Conservation (phyloP, 163 green algal genomes). For the Volvox carteri region DNA sequence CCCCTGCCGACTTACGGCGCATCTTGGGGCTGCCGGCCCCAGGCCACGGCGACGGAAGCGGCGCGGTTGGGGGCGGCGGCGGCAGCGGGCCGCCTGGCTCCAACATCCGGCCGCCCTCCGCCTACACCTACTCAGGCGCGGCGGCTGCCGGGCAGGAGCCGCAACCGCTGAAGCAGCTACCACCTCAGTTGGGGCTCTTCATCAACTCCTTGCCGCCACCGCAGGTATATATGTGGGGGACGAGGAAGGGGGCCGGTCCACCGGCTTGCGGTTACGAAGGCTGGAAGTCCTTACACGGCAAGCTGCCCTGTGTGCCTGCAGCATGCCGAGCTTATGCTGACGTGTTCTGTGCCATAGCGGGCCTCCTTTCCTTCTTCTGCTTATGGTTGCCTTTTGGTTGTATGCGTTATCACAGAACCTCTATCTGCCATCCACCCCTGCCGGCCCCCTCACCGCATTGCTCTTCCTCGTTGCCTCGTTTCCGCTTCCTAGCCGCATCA, state of each 20-base stretch:
- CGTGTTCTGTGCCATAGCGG: too few species aligned
- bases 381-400: too few species aligned
- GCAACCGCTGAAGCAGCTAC: constrained; percentile 56
- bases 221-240: too few species aligned
- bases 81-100: constrained; percentile 29
- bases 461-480: too few species aligned
- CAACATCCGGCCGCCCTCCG: constrained; percentile 27
- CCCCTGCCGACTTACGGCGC: constrained; percentile 2
- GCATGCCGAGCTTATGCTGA: too few species aligned
- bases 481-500: too few species aligned
- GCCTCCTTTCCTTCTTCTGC: too few species aligned
- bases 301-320: too few species aligned
- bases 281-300: too few species aligned
- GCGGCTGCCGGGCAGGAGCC: not conserved
- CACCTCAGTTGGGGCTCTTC: constrained; percentile 62
- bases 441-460: not conserved
- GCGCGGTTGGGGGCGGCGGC: not conserved
- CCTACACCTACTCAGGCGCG: constrained; percentile 21
- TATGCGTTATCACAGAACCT: too few species aligned
- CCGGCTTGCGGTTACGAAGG: too few species aligned
- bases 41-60: not conserved
- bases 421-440: not conserved
- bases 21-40: constrained; percentile 25
- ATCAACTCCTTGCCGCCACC: constrained; percentile 59
- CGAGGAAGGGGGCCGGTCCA: too few species aligned